These are phyloP conservation scores for Straminergon stramineum DNA, from an alignment of 225 moss, liverwort and hornwort genomes.

Conservation along the genomic window DNA sequence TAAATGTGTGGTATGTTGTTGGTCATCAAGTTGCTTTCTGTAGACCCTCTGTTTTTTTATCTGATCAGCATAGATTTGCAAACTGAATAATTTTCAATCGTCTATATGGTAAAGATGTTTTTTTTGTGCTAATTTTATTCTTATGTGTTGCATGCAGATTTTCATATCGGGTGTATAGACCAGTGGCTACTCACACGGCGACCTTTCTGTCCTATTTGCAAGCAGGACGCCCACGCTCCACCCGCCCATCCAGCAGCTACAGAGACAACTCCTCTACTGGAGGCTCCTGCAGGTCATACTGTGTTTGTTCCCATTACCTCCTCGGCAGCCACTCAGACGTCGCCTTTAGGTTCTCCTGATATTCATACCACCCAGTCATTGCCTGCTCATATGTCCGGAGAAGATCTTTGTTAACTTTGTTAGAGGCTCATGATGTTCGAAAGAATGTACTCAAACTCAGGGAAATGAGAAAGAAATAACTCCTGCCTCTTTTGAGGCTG, in stretches of 20 bases:
- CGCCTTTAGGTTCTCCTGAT: conserved; percentile 32
- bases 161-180: conserved; percentile 85
- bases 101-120: not conserved
- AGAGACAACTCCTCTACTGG: conserved; percentile 80
- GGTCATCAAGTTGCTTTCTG: not conserved
- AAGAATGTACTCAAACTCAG: not conserved
- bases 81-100: not conserved
- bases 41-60: not conserved
- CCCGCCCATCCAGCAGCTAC: conserved; percentile 48
- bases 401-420: conserved; percentile 25
- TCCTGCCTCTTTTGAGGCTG: not conserved
- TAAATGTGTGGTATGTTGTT: not conserved
- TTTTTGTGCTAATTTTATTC: not conserved
- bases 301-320: conserved; percentile 27
- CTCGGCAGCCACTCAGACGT: conserved; percentile 53
- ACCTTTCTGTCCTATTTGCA: conserved; percentile 97
- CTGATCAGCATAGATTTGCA: not conserved
- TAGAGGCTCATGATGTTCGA: not conserved
- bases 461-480: not conserved
- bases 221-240: conserved; percentile 68
- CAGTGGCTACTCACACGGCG: conserved; percentile 92
- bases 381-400: conserved; percentile 34
- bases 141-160: conserved; percentile 41
- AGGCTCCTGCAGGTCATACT: conserved; percentile 15
- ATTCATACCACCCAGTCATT: conserved; percentile 38